Conservation (phyloP, 331 rosid genomes). For the Quercus tomentella region DNA sequence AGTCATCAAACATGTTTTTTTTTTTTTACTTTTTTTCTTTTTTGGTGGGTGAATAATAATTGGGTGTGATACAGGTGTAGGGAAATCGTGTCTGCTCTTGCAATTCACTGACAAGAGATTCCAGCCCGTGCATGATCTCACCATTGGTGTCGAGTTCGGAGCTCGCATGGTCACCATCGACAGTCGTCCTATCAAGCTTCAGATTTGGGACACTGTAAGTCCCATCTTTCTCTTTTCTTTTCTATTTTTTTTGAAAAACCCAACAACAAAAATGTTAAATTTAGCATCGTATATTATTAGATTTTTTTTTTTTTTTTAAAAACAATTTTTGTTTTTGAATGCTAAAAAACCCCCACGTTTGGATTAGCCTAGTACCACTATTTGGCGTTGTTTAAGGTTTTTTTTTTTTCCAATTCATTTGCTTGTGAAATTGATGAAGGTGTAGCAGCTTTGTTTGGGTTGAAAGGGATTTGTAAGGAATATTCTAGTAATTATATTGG, state of each 20-base stretch:
- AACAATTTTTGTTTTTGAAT: neutral
- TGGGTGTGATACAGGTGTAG: conserved; percentile 59
- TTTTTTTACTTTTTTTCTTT: neutral
- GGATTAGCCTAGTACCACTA: neutral
- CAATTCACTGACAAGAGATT: conserved; percentile 95
- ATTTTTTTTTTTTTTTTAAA: neutral
- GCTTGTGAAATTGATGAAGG: no score
- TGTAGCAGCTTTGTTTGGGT: no score
- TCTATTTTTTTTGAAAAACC: neutral
- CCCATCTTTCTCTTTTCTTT: neutral
- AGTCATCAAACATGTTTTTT: neutral
- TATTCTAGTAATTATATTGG: no score
- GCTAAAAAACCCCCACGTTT: neutral
- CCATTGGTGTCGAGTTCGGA: conserved; percentile 97
- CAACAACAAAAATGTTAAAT: neutral
- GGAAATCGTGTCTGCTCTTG: conserved; percentile 84
- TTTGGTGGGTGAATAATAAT: conserved; percentile 16
- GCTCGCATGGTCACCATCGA: conserved; percentile 93
- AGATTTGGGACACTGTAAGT: conserved; percentile 97
- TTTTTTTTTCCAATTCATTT: neutral
- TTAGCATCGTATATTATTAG: neutral
- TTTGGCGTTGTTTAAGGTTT: no score
- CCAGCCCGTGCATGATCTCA: conserved; percentile 96
- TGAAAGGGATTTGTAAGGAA: no score
- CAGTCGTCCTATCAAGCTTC: conserved; percentile 79